A percentile compares a stretch with the other conserved stretches of the same genome.
Conservation (phyloP, 139 green algal genomes). For the Chlamydomonas sphaeroides region DNA sequence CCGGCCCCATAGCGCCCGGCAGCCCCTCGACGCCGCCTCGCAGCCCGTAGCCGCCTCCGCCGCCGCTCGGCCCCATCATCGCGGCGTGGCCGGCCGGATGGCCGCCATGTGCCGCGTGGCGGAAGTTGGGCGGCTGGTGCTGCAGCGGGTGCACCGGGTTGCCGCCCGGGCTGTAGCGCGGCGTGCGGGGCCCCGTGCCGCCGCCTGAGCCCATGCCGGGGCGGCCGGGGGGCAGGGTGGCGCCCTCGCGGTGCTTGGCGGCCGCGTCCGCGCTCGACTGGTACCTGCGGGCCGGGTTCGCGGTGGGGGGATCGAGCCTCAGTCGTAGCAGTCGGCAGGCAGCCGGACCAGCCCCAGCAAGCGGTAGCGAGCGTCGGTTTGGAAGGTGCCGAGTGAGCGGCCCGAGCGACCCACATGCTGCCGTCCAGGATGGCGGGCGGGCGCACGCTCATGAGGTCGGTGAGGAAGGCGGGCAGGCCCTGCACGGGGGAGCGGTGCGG, state of each 20-base stretch:
- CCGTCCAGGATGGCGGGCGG: constrained; percentile 12
- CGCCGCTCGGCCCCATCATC: too few species aligned
- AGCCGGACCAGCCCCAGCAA: too few species aligned
- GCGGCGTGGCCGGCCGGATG: too few species aligned
- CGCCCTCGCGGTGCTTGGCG: not conserved
- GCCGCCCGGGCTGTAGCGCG: not conserved
- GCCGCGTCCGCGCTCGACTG: constrained; percentile 15
- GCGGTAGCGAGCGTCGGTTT: too few species aligned
- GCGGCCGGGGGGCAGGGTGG: not conserved
- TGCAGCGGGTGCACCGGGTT: not conserved
- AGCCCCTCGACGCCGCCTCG: too few species aligned
- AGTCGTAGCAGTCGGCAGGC: too few species aligned
- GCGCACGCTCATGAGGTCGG: not conserved
- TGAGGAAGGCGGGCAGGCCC: constrained; percentile 10
- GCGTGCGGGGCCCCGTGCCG: not conserved
- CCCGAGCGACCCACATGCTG: constrained; percentile 5
- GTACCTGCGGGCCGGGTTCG: constrained; percentile 25
- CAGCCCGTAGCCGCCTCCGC: too few species aligned
- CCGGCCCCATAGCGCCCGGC: too few species aligned
- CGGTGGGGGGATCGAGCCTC: too few species aligned
- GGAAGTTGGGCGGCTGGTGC: not conserved
- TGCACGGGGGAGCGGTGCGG: not conserved
- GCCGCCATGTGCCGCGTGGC: too few species aligned
- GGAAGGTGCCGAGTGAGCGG: too few species aligned
- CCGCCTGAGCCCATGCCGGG: too few species aligned